Percentiles rank a stretch among this genome's conserved stretches.
Evolutionary conservation across 2,329 filamentous ascomycete species (phyloP).

Genomic region (Celoporthe dispersa): DNA sequence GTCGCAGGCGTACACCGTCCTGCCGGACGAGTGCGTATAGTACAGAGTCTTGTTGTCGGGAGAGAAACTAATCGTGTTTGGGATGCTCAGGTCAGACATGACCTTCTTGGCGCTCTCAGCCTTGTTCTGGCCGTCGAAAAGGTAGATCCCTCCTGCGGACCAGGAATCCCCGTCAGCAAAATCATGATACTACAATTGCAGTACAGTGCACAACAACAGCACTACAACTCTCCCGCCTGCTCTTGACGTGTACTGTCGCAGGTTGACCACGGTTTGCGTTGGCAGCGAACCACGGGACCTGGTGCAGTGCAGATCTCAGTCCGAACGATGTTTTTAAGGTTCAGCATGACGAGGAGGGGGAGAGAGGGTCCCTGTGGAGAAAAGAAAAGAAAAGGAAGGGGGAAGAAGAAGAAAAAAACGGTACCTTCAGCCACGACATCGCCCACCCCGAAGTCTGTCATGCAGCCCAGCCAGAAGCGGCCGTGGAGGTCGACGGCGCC

Average conservation of each 20-base stretch:
- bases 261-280: background rate
- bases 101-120: slow-evolving; percentile 62
- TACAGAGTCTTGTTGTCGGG: slow-evolving; percentile 74
- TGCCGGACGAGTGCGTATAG: slow-evolving; percentile 77
- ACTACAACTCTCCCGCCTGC: background rate
- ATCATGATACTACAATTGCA: background rate
- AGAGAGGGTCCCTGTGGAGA: background rate
- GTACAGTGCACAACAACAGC: background rate
- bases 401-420: slow-evolving; percentile 28
- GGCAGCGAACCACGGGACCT: background rate
- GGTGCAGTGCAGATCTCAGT: background rate
- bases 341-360: background rate
- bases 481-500: slow-evolving; percentile 80
- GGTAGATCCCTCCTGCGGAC: slow-evolving; percentile 69
- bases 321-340: background rate
- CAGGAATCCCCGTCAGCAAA: slow-evolving; percentile 14
- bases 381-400: background rate
- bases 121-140: slow-evolving; percentile 67
- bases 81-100: slow-evolving; percentile 67
- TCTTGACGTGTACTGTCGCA: background rate
- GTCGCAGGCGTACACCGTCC: slow-evolving; percentile 74
- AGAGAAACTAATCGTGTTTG: slow-evolving; percentile 86
- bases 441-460: slow-evolving; percentile 73
- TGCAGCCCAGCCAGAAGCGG: slow-evolving; percentile 82
- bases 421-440: slow-evolving; percentile 64